Conservation (phyloP, 2,329 filamentous ascomycete species). For the Diaporthe citri region DNA sequence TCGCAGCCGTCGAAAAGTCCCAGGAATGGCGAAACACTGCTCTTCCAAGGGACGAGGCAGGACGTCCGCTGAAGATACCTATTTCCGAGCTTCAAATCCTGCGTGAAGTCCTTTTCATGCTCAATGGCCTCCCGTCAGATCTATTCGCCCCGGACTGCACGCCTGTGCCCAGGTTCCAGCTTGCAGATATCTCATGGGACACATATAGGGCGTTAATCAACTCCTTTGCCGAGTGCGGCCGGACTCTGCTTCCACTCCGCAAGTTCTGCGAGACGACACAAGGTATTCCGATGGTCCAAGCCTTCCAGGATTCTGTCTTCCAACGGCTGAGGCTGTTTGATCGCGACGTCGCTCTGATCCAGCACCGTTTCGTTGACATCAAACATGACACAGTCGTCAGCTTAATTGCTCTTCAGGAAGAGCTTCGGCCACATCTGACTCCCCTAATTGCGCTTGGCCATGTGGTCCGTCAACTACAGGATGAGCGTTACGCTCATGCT, state of each 20-base stretch:
- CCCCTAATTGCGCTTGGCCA: constrained; percentile 71
- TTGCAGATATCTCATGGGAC: constrained; percentile 62
- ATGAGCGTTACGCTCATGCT: constrained; percentile 61
- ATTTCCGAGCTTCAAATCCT: constrained; percentile 80
- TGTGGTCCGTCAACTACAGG: constrained; percentile 70
- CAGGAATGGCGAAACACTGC: constrained; percentile 60
- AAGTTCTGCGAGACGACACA: constrained; percentile 59
- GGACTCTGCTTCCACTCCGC: constrained; percentile 60
- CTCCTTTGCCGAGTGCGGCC: constrained; percentile 61
- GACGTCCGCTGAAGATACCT: constrained; percentile 53
- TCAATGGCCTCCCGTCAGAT: constrained; percentile 81
- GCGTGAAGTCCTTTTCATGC: constrained; percentile 87
- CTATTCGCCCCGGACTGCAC: constrained; percentile 68
- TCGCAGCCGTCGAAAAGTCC: constrained; percentile 55
- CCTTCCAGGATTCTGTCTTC: constrained; percentile 75
- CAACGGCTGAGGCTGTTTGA: constrained; percentile 71
- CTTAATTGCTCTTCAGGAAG: constrained; percentile 70
- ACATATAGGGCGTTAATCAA: constrained; percentile 62
- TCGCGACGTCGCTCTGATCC: constrained; percentile 66
- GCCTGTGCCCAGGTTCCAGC: constrained; percentile 58
- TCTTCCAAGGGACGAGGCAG: constrained; percentile 47
- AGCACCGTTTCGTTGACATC: constrained; percentile 70
- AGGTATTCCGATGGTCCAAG: constrained; percentile 73
- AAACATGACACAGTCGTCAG: constrained; percentile 71
- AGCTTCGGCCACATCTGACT: constrained; percentile 65